A percentile compares a stretch with the other conserved stretches of the same genome.
phyloP scores from a whole-genome alignment of 768 basidiomycete species.

The Naganishia kalamii region DNA sequence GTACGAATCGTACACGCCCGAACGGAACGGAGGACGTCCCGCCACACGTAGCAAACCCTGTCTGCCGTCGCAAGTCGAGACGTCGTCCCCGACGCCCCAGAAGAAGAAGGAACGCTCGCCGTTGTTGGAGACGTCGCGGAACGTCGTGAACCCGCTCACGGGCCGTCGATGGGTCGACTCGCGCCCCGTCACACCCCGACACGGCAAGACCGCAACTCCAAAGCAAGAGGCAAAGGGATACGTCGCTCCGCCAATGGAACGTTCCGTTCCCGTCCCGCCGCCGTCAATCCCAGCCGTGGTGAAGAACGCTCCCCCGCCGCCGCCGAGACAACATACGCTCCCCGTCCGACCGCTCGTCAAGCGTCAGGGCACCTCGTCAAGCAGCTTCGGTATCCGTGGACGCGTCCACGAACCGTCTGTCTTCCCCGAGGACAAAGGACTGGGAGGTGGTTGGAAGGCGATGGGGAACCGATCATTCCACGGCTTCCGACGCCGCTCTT shows the following conservation, averaged over 20 bases:
- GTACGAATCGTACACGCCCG: neutral
- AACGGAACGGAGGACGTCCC: neutral
- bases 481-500: neutral
- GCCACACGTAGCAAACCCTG: neutral
- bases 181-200: neutral
- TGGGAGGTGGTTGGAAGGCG: neutral
- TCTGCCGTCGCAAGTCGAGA: too few species aligned
- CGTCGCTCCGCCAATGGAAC: neutral
- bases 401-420: neutral
- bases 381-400: neutral
- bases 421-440: too few species aligned
- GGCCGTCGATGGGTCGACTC: neutral
- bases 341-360: neutral
- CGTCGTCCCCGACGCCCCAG: neutral
- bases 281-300: neutral
- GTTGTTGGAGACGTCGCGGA: neutral
- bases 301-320: neutral
- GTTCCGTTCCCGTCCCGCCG: neutral
- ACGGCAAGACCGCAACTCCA: too few species aligned
- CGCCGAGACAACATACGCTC: neutral
- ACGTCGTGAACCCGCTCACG: constrained; percentile 4
- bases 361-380: neutral
- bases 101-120: too few species aligned
- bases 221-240: too few species aligned
- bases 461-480: neutral